Conservation (phyloP, 306 rosid genomes). For the Quercus cerris region DNA sequence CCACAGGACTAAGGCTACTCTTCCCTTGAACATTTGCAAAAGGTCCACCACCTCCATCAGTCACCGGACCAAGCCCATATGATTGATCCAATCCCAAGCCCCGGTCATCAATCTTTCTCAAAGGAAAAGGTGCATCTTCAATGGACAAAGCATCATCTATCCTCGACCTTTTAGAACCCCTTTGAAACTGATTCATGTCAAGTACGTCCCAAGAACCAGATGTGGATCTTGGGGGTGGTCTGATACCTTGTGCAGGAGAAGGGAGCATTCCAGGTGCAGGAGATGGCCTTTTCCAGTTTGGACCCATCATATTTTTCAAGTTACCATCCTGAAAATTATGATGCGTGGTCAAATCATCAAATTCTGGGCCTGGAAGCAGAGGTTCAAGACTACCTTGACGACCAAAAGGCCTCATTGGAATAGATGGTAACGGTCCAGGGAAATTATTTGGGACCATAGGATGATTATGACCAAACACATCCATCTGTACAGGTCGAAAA, state of each 20-base stretch:
- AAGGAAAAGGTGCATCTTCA: constrained; percentile 54
- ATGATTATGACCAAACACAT: constrained; percentile 59
- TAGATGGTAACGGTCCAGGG: constrained; percentile 54
- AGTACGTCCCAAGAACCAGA: constrained; percentile 77
- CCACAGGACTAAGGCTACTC: constrained; percentile 56
- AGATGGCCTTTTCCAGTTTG: constrained; percentile 84
- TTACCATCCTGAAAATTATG: constrained; percentile 67
- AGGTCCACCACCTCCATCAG: constrained; percentile 43
- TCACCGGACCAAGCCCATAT: constrained; percentile 45
- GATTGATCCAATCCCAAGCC: constrained; percentile 52
- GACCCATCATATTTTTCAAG: constrained; percentile 62
- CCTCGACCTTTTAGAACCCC: constrained; percentile 79
- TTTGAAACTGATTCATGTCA: constrained; percentile 69
- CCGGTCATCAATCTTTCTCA: constrained; percentile 55
- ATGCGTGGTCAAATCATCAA: constrained; percentile 48
- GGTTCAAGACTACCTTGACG: constrained; percentile 68
- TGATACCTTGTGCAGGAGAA: constrained; percentile 60
- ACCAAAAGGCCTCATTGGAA: constrained; percentile 72
- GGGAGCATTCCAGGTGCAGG: constrained; percentile 68
- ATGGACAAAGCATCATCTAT: constrained; percentile 54
- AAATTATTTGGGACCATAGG: constrained; percentile 62
- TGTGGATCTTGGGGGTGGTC: constrained; percentile 57
- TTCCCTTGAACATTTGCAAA: constrained; percentile 49
- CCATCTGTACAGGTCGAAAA: constrained; percentile 62
- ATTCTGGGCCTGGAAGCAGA: constrained; percentile 55